phyloP scores from a whole-genome alignment of 768 basidiomycete genomes.

The Agrocybe pediades region DNA sequence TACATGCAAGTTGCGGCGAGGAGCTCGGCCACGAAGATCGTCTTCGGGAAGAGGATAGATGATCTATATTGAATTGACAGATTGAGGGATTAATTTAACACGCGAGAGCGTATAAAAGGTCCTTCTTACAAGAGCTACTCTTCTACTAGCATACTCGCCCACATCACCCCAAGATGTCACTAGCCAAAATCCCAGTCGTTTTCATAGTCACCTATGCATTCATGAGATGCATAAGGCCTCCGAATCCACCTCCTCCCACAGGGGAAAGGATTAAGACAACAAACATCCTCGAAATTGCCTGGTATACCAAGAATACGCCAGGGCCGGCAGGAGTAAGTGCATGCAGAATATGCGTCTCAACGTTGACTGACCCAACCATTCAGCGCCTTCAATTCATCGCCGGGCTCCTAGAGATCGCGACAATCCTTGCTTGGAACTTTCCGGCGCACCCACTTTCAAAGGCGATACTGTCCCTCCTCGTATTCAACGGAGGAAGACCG shows the following conservation, averaged over 20 bases:
- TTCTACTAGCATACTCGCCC: too few relatives aligned
- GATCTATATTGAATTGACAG: too few relatives aligned
- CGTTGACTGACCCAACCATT: not conserved
- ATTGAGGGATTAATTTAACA: too few relatives aligned
- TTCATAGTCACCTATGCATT: conserved; percentile 1
- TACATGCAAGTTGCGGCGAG: too few relatives aligned
- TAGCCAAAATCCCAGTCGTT: conserved; percentile 9
- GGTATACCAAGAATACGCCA: not conserved
- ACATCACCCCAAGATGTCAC: conserved; percentile 7
- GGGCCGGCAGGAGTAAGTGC: conserved; percentile 1
- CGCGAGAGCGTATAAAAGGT: too few relatives aligned
- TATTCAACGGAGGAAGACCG: conserved; percentile 7
- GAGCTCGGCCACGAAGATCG: too few relatives aligned
- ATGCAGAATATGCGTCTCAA: not conserved
- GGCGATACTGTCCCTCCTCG: conserved; percentile 2
- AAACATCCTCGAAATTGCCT: not conserved
- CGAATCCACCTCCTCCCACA: conserved; percentile 14
- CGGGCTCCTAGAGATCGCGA: conserved; percentile 6
- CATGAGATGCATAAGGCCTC: conserved; percentile 9
- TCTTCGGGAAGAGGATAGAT: too few relatives aligned
- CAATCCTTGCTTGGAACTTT: conserved; percentile 11
- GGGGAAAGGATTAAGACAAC: conserved; percentile 4
- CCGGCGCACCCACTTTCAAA: conserved; percentile 3
- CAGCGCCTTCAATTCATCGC: conserved; percentile 6
- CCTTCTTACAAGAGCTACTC: too few relatives aligned